Conservation (phyloP, 2,329 filamentous ascomycete genomes). For the Xylaria sp. region DNA sequence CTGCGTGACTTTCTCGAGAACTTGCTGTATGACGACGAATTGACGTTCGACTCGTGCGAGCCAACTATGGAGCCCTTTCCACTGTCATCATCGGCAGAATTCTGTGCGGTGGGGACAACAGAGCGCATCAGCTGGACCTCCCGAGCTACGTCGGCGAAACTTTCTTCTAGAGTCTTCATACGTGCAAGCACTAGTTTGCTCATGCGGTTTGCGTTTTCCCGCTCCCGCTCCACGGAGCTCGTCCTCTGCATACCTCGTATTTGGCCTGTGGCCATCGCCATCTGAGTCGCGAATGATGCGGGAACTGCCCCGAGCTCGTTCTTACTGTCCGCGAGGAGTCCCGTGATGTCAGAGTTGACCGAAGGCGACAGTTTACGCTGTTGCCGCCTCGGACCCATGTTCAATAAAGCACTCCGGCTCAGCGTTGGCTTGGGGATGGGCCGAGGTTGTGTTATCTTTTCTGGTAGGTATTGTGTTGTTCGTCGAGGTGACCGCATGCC, state of each 20-base stretch:
- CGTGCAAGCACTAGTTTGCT: constrained; percentile 83
- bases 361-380: constrained; percentile 63
- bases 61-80: constrained; percentile 22
- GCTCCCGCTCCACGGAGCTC: constrained; percentile 50
- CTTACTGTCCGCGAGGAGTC: constrained; percentile 60
- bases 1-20: constrained; percentile 14
- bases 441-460: constrained; percentile 62
- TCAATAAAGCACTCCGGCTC: constrained; percentile 65
- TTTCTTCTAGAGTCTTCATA: constrained; percentile 94
- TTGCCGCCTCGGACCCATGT: constrained; percentile 58
- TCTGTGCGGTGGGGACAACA: constrained; percentile 60
- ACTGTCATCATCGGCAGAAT: constrained; percentile 61
- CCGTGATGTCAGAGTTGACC: constrained; percentile 72
- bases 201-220: constrained; percentile 72
- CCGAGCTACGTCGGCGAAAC: constrained; percentile 85
- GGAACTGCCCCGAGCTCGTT: constrained; percentile 73
- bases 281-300: constrained; percentile 83
- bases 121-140: constrained; percentile 76
- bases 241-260: constrained; percentile 57
- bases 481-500: constrained; percentile 60
- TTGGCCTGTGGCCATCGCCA: constrained; percentile 76
- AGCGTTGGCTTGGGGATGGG: constrained; percentile 69
- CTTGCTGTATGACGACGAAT: constrained; percentile 15
- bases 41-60: constrained; percentile 13
- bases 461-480: constrained; percentile 55